Percentiles rank a stretch among this genome's conserved stretches.
Conservation (phyloP, 176 grass and related monocot species). For the Areca catechu region DNA sequence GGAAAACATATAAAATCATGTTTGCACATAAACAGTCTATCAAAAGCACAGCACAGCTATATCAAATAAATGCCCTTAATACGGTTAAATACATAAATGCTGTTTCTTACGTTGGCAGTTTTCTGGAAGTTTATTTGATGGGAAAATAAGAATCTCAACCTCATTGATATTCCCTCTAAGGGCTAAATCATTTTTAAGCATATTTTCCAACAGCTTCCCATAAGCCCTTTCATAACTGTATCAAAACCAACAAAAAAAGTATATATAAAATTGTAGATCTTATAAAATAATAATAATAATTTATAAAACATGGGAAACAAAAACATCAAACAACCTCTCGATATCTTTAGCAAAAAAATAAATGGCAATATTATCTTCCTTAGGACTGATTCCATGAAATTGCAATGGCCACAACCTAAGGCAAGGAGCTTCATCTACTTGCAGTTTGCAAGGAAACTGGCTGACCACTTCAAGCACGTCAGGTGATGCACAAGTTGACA, state of each 20-base stretch:
- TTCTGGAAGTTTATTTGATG: constrained; percentile 81
- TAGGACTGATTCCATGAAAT: constrained; percentile 60
- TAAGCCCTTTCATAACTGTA: constrained; percentile 85
- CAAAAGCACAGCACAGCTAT: not conserved
- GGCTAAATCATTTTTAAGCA: constrained; percentile 71
- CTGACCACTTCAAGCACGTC: constrained; percentile 53
- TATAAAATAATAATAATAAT: not conserved
- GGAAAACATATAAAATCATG: too few relatives aligned
- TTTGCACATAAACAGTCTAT: too few relatives aligned
- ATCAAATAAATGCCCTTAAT: not conserved
- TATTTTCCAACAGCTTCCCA: constrained; percentile 75
- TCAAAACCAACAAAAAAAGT: not conserved
- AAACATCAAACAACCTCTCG: constrained; percentile 42
- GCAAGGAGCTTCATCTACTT: constrained; percentile 81
- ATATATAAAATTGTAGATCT: too few relatives aligned
- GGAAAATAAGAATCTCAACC: constrained; percentile 78
- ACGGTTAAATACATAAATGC: not conserved
- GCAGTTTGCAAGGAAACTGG: constrained; percentile 62
- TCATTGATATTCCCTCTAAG: constrained; percentile 64
- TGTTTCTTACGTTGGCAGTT: constrained; percentile 61
- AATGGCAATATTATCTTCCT: constrained; percentile 61
- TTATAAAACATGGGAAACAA: constrained; percentile 3
- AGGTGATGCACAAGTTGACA: constrained; percentile 59
- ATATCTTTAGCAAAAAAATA: constrained; percentile 95
- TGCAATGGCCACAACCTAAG: constrained; percentile 61